A percentile compares a stretch with the other conserved stretches of the same genome.
Conservation (phyloP, 495 filamentous ascomycete genomes). For the Lasiosphaeria ovina region DNA sequence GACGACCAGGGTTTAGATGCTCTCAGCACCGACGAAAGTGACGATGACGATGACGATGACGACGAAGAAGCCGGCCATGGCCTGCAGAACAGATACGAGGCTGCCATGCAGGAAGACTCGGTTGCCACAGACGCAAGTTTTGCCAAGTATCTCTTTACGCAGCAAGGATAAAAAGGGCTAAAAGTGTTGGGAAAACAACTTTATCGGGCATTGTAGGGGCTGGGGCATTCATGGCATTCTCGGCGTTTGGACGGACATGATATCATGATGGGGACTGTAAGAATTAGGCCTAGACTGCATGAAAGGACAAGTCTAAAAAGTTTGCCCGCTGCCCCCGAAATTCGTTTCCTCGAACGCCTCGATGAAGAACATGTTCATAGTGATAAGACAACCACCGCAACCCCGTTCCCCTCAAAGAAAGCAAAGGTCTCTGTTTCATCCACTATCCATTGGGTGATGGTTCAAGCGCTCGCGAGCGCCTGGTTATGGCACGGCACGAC, state of each 20-base stretch:
- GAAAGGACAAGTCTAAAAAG: too few relatives aligned
- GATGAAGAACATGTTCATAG: too few relatives aligned
- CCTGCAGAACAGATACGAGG: slow-evolving; percentile 59
- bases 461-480: too few relatives aligned
- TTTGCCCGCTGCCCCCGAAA: too few relatives aligned
- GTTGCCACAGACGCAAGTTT: slow-evolving; percentile 57
- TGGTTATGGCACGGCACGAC: too few relatives aligned
- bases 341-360: too few relatives aligned
- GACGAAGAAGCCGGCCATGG: slow-evolving; percentile 51
- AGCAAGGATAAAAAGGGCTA: slow-evolving; percentile 13
- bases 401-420: too few relatives aligned
- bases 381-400: too few relatives aligned
- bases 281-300: not conserved
- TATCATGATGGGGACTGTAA: not conserved
- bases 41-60: slow-evolving; percentile 50
- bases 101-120: slow-evolving; percentile 51
- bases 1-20: slow-evolving; percentile 52
- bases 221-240: slow-evolving; percentile 17
- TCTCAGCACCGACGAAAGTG: slow-evolving; percentile 42
- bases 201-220: not conserved
- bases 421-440: too few relatives aligned
- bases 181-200: slow-evolving; percentile 1
- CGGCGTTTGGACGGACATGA: slow-evolving; percentile 14
- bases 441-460: too few relatives aligned
- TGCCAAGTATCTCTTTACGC: slow-evolving; percentile 53